Base-by-base conservation (phyloP, 1,284 basidiomycete genomes). In the Fomitopsis pinicola region DNA sequence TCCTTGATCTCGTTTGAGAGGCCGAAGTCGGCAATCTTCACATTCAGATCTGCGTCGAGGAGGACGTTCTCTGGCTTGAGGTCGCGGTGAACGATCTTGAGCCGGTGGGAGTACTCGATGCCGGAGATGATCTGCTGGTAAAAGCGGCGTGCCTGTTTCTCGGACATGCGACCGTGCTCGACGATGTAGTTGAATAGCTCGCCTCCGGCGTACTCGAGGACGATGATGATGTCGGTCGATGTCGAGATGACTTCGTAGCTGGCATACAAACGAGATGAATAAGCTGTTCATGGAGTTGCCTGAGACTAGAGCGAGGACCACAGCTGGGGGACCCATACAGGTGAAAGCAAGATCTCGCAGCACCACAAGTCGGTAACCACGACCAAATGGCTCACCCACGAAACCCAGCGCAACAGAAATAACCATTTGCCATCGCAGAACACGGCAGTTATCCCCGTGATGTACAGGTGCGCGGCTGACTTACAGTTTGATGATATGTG, bases 171-270 rank as follows among this genome's bases (percentile, higher is more conserved):
- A 22, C 95, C 95, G 64, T 95, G 86, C 17, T 84, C 83, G 61
- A 97, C 94, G 71, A 97, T 97, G 77, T 95, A 97, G 76, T 97
- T 95, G 83, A 97, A 97, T 19, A 97, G 84, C 72, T 98, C 95
- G 62, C 93, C 94, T 1, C 91, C 91, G 0, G 93, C 94, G 70
- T 88, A 95, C 74, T 98, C 95, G 65, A 97, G 88, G 40, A 97
- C 95, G 78, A 98, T 97, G 75, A 97, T 95, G 69, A 97, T 97
- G 73, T 97, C 94, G 2, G 89, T 93, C 0, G 91, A 86, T 0
- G 94, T 96, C 10, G 93, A 94, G 68, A 97, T 96, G 53, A 97
- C 95, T 75, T 97, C 95, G 75, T 97, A 98, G 60, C 94, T 97
- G 54, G 12, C 17, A 53, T n/a, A 15, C 1, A 15, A 14, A 15